Evolutionary conservation across 2,329 filamentous ascomycete species (phyloP).

Genomic region (Periglandula ipomoeae): DNA sequence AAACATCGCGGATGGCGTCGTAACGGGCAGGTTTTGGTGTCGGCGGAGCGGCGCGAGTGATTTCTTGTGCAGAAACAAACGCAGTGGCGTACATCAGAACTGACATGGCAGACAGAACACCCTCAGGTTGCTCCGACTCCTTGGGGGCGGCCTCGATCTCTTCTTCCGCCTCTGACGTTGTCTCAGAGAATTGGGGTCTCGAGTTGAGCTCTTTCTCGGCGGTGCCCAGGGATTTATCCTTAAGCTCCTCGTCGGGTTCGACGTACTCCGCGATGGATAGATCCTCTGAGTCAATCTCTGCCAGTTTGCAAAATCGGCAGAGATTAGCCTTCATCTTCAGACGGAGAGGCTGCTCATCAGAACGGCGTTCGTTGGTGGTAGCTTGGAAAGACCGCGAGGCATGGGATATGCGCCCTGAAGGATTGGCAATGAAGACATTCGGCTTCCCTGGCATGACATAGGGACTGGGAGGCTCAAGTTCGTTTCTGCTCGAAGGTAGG

Average conservation of each 20-base stretch:
- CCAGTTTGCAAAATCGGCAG: conserved; percentile 28
- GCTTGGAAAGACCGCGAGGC: conserved; percentile 35
- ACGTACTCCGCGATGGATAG: conserved; percentile 24
- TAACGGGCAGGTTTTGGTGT: conserved; percentile 24
- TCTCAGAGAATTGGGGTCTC: conserved; percentile 18
- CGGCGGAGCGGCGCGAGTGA: conserved; percentile 16
- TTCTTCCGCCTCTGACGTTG: conserved; percentile 15
- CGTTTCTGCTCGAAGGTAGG: conserved; percentile 37
- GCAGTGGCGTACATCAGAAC: conserved; percentile 23
- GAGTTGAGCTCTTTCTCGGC: conserved; percentile 24
- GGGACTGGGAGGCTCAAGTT: conserved; percentile 28
- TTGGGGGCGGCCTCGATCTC: conserved; percentile 12
- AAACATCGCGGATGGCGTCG: conserved; percentile 33
- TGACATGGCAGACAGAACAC: conserved; percentile 21
- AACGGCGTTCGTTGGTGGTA: conserved; percentile 25
- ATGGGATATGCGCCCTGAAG: conserved; percentile 37
- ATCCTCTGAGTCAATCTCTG: conserved; percentile 23
- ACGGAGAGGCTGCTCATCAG: conserved; percentile 24
- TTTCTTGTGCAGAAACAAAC: conserved; percentile 20
- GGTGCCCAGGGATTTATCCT: conserved; percentile 25
- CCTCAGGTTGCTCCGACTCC: conserved; percentile 13
- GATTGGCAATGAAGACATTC: conserved; percentile 38
- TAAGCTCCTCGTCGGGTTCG: conserved; percentile 23
- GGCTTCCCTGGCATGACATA: conserved; percentile 37
- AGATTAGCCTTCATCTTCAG: conserved; percentile 25